A percentile compares a stretch with the other conserved stretches of the same genome.
These are phyloP conservation scores for Metarhizium rileyi DNA, from an alignment of 2,329 filamentous ascomycete species.

Conservation along the genomic window DNA sequence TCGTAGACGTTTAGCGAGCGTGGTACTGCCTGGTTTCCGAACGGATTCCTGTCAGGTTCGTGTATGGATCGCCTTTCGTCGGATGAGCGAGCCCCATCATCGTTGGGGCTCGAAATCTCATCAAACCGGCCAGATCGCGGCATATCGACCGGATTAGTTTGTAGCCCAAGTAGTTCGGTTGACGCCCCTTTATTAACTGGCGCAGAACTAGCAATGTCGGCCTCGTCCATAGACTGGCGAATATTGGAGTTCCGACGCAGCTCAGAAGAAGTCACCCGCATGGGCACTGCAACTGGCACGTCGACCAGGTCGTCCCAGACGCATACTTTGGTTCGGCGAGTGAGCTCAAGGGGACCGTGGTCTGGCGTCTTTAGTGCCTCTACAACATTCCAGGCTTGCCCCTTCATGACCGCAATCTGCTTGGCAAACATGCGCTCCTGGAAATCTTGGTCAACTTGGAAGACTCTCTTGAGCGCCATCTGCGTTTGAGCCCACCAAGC, in stretches of 20 bases:
- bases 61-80: slow-evolving; percentile 18
- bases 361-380: slow-evolving; percentile 90
- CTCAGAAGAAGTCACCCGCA: slow-evolving; percentile 78
- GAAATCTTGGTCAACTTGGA: slow-evolving; percentile 89
- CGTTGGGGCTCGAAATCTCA: slow-evolving; percentile 46
- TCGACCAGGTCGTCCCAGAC: slow-evolving; percentile 98
- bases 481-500: slow-evolving; percentile 97
- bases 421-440: slow-evolving; percentile 98
- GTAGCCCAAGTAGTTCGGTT: slow-evolving; percentile 63
- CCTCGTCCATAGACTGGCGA: slow-evolving; percentile 56
- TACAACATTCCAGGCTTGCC: slow-evolving; percentile 98
- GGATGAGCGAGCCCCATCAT: slow-evolving; percentile 30
- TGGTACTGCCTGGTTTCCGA: slow-evolving; percentile 26
- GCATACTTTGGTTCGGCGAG: slow-evolving; percentile 79
- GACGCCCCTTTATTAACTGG: slow-evolving; percentile 23
- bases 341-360: slow-evolving; percentile 88
- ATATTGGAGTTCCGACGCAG: slow-evolving; percentile 55
- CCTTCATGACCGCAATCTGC: slow-evolving; percentile 98
- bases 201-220: slow-evolving; percentile 62
- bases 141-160: slow-evolving; percentile 52
- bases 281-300: slow-evolving; percentile 84
- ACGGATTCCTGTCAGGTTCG: slow-evolving; percentile 11
- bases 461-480: slow-evolving; percentile 72
- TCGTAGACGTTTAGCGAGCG: slow-evolving; percentile 34
- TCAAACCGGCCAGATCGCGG: slow-evolving; percentile 64